Base-by-base conservation (phyloP, 768 basidiomycete species). In the Xerocomellus intermedius region DNA sequence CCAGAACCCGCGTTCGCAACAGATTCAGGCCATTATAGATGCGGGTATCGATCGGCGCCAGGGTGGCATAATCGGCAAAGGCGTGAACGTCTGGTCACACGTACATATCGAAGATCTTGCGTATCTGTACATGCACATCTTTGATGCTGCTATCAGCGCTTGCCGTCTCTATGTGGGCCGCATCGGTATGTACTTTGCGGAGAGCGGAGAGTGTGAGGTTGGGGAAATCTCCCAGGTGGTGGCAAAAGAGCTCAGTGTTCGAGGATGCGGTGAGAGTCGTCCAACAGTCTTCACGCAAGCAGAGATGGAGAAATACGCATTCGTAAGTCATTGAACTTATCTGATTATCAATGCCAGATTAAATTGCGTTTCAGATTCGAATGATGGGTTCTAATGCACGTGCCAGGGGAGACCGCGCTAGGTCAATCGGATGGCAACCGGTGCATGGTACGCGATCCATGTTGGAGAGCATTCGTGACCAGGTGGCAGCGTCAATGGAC, bases 11-110 rank as follows among this genome's bases (percentile, higher is more conserved):
- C 72, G 77, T 49, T 86, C 84, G 0, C 66, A 73, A 8, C 82
- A 82, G 56, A 77, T 87, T 28, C 84, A 82, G 2, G 22, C 35
- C 0, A 63, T 83, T 5, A 76, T 86, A 52, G 66, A 69, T 13
- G 77, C 77, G 0, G 64, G 77, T 22, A 61, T 85, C 39, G 69
- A 63, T 56, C 74, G 85, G 36, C 75, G 75, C 1, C 75, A 78
- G 30, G 83, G 75, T 0, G 83, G 82, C 13, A 69, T 82, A 60
- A 71, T 87, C 4, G 84, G 85, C 0, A 61, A 75, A 39, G 86
- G 87, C 1, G 69, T 75, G 61, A 84, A 86, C 50, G 42, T 82
- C 7, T 88, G 84, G 85, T 77, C 79, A 0, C 83, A 82, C 56
- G 79, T 86, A 19, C 76, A 84, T 54, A 75, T 85, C 48, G 69